Conservation (phyloP, 768 basidiomycete genomes). For the Panaeolus papilionaceus region DNA sequence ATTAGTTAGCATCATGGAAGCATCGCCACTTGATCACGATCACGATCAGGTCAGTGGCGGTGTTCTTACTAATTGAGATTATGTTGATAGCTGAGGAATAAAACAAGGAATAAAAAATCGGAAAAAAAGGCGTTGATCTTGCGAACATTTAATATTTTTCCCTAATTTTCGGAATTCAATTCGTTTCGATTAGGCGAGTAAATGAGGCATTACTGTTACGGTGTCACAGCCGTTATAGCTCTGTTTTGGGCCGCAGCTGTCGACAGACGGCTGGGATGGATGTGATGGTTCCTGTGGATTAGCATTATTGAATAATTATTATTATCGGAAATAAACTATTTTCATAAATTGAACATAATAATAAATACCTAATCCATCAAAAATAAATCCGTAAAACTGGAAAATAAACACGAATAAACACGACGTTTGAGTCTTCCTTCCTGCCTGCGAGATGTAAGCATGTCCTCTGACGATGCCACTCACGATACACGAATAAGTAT, state of each 20-base stretch:
- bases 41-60: slow-evolving; percentile 9
- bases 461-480: not conserved
- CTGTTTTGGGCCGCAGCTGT: too few species aligned
- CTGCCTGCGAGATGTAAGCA: not conserved
- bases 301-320: too few species aligned
- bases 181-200: too few species aligned
- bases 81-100: not conserved
- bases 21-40: slow-evolving; percentile 9
- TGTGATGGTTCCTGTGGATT: too few species aligned
- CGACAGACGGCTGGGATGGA: too few species aligned
- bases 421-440: not conserved
- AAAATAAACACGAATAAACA: not conserved
- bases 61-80: not conserved
- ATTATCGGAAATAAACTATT: too few species aligned
- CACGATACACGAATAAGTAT: not conserved
- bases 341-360: too few species aligned
- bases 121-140: not conserved
- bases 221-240: too few species aligned
- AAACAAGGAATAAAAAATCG: not conserved
- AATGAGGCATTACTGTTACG: too few species aligned
- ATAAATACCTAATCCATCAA: not conserved
- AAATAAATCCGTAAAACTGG: not conserved
- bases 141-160: too few species aligned
- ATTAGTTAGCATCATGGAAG: not conserved
- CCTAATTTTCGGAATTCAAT: too few species aligned